Percentiles rank a stretch among this genome's conserved stretches.
These are phyloP conservation scores for Boehmeria nivea DNA, from an alignment of 306 rosid species.

Conservation along the genomic window DNA sequence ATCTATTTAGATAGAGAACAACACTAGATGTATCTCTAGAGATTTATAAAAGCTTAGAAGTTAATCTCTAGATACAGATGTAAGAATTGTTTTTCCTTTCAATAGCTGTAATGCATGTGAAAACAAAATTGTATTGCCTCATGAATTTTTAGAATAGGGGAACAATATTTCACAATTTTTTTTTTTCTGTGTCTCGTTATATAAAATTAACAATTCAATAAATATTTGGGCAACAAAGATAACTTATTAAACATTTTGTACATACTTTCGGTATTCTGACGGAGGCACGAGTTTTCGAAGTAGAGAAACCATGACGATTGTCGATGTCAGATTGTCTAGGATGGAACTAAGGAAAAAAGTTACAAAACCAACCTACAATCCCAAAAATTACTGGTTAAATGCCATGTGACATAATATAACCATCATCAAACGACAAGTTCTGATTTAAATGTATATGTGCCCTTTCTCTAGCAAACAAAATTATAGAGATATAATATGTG, in stretches of 20 bases:
- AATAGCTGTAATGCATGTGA: no score
- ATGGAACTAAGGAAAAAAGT: constrained; percentile 84
- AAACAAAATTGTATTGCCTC: background rate
- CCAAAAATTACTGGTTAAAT: constrained; percentile 22
- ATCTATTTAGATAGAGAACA: background rate
- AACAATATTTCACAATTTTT: background rate
- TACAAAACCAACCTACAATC: constrained; percentile 73
- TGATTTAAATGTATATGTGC: background rate
- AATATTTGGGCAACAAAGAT: no score
- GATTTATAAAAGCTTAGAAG: background rate
- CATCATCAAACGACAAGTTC: background rate
- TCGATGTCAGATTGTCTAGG: constrained; percentile 92
- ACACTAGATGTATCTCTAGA: background rate
- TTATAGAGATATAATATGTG: no score
- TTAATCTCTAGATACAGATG: no score
- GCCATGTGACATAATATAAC: background rate
- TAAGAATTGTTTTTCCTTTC: no score
- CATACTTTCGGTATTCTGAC: constrained; percentile 87
- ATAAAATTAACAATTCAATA: no score
- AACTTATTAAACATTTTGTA: background rate
- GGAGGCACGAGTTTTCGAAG: constrained; percentile 87
- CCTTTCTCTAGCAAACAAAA: no score
- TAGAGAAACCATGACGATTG: constrained; percentile 90
- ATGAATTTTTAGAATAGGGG: background rate
- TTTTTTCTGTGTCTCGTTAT: no score